Base-by-base conservation (phyloP, 2,329 filamentous ascomycete genomes). In the Xylariaceae sp. region DNA sequence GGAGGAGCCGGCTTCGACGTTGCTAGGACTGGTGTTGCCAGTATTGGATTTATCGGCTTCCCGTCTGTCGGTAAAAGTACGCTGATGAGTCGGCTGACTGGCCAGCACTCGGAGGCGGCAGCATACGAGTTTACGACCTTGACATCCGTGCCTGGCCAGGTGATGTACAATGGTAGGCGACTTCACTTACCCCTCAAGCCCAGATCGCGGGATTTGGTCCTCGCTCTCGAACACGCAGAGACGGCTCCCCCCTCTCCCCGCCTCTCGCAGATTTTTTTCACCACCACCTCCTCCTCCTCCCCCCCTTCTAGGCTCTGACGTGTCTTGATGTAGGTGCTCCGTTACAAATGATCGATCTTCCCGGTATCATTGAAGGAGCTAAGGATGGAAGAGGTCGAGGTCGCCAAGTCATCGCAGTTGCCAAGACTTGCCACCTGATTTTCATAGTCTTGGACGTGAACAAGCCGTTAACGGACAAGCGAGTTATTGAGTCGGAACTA, bases 371-470 rank as follows among this genome's bases (percentile, higher is more conserved):
- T 67, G 90, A 97, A 76, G 94, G 94, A 72, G 94, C 94, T 68
- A 97, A 99, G 77, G 94, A 99, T 74, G 94, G 94, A 65, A 95
- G 96, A 73, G 94, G 94, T 79, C 87, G 94, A 81, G 94, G 94
- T 82, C 87, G 93, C 68, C 94, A 99, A 78, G 94, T 99, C 71
- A 99, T 99, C 79, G 94, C 94, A 7, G 94, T 99, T 53, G 93
- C 94, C 61, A 99, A 99, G 81, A 97, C 94, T 15, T 99, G 94
- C 78, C 90, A 99, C 81, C 78, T 99, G 69, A 99, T 99, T 69
- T 97, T 97, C 77, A 99, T 99, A 72, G 91, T 99, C 52, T 82
- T 99, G 57, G 94, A 99, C 72, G 94, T 99, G 71, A 97, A 97
- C 78, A 99, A 99, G 77, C 94, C 94, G 23, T 80, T 99, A 68